A percentile compares a stretch with the other conserved stretches of the same genome.
phyloP scores from a whole-genome alignment of 257 asterid species.

The Petrea volubilis region DNA sequence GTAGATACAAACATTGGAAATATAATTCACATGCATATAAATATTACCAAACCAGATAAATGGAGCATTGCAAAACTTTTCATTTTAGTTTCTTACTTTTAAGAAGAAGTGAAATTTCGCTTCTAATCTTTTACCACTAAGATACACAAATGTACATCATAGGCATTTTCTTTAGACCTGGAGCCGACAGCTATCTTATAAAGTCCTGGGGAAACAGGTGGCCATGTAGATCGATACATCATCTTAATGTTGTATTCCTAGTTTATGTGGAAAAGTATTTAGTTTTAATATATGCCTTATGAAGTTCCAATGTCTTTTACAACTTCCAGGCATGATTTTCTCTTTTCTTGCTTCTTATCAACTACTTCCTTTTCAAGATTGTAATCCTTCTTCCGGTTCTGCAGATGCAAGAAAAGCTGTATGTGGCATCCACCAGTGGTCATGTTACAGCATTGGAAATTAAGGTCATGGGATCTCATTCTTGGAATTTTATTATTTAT shows the following conservation, averaged over 20 bases:
- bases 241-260: conserved; percentile 1
- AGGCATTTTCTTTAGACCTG: neutral
- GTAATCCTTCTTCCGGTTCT: conserved; percentile 25
- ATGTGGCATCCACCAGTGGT: conserved; percentile 90
- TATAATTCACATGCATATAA: neutral
- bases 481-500: conserved; percentile 7
- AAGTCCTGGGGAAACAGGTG: neutral
- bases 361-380: conserved; percentile 4
- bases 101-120: neutral
- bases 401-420: conserved; percentile 74
- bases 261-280: neutral
- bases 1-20: neutral
- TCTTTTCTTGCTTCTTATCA: conserved; percentile 1
- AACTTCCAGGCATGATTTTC: conserved; percentile 12
- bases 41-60: neutral
- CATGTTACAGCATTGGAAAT: conserved; percentile 68
- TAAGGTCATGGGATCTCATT: conserved; percentile 45
- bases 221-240: neutral
- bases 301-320: neutral
- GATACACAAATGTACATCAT: neutral
- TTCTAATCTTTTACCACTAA: neutral
- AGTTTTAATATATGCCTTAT: neutral
- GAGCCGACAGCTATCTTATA: neutral
- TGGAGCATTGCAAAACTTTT: neutral
- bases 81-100: neutral